Evolutionary conservation across 176 grass and related monocot species (phyloP).

Genomic region (Oryza glumipatula): DNA sequence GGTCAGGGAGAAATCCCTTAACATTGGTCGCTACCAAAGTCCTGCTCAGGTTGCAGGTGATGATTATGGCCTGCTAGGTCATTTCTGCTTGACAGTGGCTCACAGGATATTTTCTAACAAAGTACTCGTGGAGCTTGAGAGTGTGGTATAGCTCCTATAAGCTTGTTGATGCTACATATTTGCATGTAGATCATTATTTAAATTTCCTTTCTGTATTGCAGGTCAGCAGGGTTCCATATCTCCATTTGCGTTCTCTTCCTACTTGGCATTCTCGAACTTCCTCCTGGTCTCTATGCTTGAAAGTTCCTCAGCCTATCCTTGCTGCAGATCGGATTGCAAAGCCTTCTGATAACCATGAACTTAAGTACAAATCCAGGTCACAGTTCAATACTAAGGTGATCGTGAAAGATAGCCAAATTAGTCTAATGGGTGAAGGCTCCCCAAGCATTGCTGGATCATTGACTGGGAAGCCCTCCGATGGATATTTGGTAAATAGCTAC

Average conservation of each 20-base stretch:
- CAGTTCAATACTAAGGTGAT: constrained; percentile 82
- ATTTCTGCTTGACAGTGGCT: constrained; percentile 86
- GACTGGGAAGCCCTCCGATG: constrained; percentile 49
- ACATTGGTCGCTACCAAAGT: constrained; percentile 30
- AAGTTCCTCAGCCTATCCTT: constrained; percentile 69
- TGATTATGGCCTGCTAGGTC: constrained; percentile 50
- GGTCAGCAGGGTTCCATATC: constrained; percentile 84
- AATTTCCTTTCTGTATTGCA: constrained; percentile 47
- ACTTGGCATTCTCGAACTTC: constrained; percentile 95
- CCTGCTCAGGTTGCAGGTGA: constrained; percentile 45
- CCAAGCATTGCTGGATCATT: constrained; percentile 72
- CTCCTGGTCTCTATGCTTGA: constrained; percentile 88
- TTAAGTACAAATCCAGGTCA: constrained; percentile 61
- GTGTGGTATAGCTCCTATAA: constrained; percentile 58
- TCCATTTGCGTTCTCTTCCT: constrained; percentile 70
- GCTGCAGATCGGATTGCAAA: constrained; percentile 40
- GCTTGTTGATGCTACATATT: constrained; percentile 21
- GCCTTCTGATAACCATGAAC: constrained; percentile 49
- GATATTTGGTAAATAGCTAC: constrained; percentile 62
- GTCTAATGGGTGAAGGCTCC: constrained; percentile 75
- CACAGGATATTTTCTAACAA: constrained; percentile 94
- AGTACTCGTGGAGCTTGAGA: constrained; percentile 76
- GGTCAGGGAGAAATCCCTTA: constrained; percentile 54
- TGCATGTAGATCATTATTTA: constrained; percentile 25
- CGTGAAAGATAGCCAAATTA: constrained; percentile 87